Base-by-base conservation (phyloP, 78 protist species). In the Acrasis kona region DNA sequence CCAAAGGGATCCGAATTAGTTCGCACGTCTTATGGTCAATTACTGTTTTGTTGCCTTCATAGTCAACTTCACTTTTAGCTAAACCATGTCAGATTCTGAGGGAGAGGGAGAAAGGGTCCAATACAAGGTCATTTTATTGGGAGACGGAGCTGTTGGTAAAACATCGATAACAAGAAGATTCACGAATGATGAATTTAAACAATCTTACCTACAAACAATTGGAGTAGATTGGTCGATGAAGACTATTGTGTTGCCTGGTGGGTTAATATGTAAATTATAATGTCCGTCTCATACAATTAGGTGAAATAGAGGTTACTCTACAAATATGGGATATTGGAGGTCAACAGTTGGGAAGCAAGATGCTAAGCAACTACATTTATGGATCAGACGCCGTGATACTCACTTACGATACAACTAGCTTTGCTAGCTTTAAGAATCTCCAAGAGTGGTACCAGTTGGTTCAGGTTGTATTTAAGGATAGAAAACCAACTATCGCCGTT, bases 311-410 rank as follows among this genome's bases (percentile, higher is more conserved):
- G 2, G 87, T 41, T 2, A 76, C 77, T 10, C 66, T 89, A 2
- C 80, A 77, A 50, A 35, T 85, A 0, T 89, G 93, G 93, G 93
- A 89, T 68, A 89, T 89, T 37, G 93, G 93, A 1, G 93, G 93
- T 1, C 93, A 89, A 77, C 77, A 76, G 31, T 70, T 89, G 0
- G 90, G 93, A 34, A 66, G 84, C 67, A 77, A 79, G 41, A 86
- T 86, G 90, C 73, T 89, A 19, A 27, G 40, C 28, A 85, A 74
- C 35, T 89, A 89, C 85, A 74, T 89, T 10, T 79, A 28, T 8
- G 93, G 89, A 27, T 39, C 84, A 19, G 5, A 80, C 38, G 87
- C 87, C 1, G 61, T 87, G 5, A 29, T 82, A 32, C 29, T 83
- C 27, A 10, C 10, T 19, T 90, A 90, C 32, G 94, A 90, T 50